Conservation (phyloP, 2,329 filamentous ascomycete genomes). For the Fusarium camptoceras region DNA sequence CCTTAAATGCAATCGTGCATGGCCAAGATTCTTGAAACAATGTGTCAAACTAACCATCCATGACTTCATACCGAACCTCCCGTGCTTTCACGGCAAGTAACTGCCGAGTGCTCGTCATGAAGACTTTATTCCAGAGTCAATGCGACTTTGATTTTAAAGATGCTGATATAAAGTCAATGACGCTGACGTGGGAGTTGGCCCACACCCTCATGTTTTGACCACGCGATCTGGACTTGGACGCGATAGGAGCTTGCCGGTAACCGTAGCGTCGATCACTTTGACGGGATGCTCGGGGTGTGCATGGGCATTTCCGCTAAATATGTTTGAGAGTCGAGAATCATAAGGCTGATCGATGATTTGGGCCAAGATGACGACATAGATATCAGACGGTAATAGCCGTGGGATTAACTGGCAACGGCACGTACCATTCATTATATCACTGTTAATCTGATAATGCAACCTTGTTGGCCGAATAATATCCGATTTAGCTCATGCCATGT, state of each 20-base stretch:
- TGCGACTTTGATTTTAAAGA: neutral
- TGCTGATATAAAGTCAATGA: slow-evolving; percentile 17
- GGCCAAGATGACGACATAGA: slow-evolving; percentile 1
- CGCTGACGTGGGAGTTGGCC: neutral
- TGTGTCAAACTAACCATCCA: neutral
- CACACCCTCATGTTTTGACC: slow-evolving; percentile 2
- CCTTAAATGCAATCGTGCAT: neutral
- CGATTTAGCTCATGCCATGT: neutral
- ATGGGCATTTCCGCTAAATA: neutral
- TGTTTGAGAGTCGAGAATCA: neutral
- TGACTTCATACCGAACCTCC: slow-evolving; percentile 19
- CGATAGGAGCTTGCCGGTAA: slow-evolving; percentile 4
- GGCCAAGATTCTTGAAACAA: neutral
- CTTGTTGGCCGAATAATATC: neutral
- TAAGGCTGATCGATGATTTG: slow-evolving; percentile 1
- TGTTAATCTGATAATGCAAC: neutral
- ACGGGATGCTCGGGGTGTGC: neutral
- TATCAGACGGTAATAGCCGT: neutral
- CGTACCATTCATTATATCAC: neutral
- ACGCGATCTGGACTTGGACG: neutral
- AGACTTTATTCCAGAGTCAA: neutral
- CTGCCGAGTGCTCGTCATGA: slow-evolving; percentile 28
- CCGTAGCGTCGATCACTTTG: neutral
- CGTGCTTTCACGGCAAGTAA: neutral
- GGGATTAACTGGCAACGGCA: neutral